Conservation (phyloP, 1,284 basidiomycete species). For the Apiotrichum brassicae region DNA sequence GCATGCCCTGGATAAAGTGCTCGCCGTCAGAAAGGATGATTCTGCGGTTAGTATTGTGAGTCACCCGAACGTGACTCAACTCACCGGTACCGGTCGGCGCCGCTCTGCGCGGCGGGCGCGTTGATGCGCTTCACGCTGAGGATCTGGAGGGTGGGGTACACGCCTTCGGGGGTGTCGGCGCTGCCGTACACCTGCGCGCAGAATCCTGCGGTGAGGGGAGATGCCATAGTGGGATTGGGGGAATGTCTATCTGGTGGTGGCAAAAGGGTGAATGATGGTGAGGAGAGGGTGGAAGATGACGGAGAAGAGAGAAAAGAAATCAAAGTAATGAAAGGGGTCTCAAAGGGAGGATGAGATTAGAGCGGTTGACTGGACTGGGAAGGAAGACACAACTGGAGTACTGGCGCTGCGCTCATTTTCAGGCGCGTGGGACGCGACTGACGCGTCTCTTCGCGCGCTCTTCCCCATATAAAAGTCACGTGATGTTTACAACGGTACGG, state of each 20-base stretch:
- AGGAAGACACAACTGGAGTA: no score
- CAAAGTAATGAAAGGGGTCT: background rate
- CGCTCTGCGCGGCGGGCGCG: conserved; percentile 23
- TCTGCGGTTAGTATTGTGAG: conserved; percentile 22
- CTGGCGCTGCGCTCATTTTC: conserved; percentile 5
- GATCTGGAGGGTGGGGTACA: conserved; percentile 66
- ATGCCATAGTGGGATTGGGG: conserved; percentile 32
- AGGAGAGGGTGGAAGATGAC: no score
- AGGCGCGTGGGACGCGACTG: background rate
- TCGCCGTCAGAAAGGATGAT: conserved; percentile 62
- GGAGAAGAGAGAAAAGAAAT: conserved; percentile 6
- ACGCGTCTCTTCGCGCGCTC: conserved; percentile 8
- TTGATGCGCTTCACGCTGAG: conserved; percentile 73
- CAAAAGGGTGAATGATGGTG: no score
- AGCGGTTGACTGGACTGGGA: conserved; percentile 7
- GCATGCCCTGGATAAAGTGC: conserved; percentile 84
- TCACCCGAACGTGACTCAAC: no score
- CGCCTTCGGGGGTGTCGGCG: conserved; percentile 31
- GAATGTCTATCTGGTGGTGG: no score
- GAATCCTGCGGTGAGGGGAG: conserved; percentile 38
- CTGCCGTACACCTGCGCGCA: conserved; percentile 28
- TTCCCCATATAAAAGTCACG: conserved; percentile 7
- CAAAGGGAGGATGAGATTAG: no score
- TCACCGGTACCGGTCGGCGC: conserved; percentile 44
- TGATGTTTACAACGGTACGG: no score